Percentiles rank a stretch among this genome's conserved stretches.
phyloP scores from a whole-genome alignment of 1,284 basidiomycete genomes.

The Sporisorium scitamineum region DNA sequence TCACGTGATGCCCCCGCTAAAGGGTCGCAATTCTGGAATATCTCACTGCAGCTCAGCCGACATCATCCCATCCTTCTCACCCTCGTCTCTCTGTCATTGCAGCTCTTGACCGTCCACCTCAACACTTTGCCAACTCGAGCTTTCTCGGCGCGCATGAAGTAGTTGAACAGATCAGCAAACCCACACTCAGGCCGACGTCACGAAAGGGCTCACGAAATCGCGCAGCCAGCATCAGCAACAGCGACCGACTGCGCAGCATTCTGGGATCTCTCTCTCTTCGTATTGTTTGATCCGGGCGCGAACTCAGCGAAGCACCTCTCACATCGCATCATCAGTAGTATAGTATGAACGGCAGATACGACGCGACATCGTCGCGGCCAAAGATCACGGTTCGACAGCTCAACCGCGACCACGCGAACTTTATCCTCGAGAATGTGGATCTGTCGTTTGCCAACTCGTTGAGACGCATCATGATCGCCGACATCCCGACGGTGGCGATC shows the following conservation, averaged over 20 bases:
- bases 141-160: not conserved
- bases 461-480: slow-evolving; percentile 66
- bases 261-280: not conserved
- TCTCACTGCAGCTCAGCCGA: slow-evolving; percentile 17
- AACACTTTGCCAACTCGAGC: not conserved
- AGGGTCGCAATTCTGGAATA: slow-evolving; percentile 31
- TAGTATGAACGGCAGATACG: slow-evolving; percentile 45
- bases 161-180: not conserved
- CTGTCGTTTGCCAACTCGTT: slow-evolving; percentile 68
- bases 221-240: not conserved
- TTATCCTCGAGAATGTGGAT: slow-evolving; percentile 66
- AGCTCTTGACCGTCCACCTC: slow-evolving; percentile 4
- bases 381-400: slow-evolving; percentile 60
- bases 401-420: slow-evolving; percentile 58
- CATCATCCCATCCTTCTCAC: slow-evolving; percentile 3
- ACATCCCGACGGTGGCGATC: slow-evolving; percentile 76
- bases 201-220: not conserved
- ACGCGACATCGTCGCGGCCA: slow-evolving; percentile 41
- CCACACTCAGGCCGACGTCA: not conserved
- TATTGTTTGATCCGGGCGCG: not conserved
- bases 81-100: not conserved
- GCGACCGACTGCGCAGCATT: slow-evolving; percentile 3
- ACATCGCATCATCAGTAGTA: not conserved
- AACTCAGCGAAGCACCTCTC: not conserved
- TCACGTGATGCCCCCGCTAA: slow-evolving; percentile 24